Evolutionary conservation across 169 alveolate genomes (phyloP), one percentile per base, ranked within the genome.

Genomic region (Cryptosporidium ryanae): DNA sequence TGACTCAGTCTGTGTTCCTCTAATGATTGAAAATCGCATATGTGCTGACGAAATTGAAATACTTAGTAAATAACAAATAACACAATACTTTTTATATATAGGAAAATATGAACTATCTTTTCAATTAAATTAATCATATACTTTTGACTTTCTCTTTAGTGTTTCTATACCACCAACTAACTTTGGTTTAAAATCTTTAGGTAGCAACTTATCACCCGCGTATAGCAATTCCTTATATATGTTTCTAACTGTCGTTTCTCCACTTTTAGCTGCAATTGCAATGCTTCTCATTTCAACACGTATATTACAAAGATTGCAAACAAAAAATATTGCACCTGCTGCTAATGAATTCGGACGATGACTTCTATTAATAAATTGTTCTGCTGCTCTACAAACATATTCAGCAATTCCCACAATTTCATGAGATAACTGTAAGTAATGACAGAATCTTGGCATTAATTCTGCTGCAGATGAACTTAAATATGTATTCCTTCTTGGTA

Each of bases 331-430:
- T 49, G 93, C 90, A 18, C 94, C 96, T 18, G 94, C 96, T 25
- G 96, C 95, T 31, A 93, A 67, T 32, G 96, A 93, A 57, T 93
- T 93, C 34, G 95, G 91, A 31, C 96, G 90, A 91, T 93, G 95
- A 54, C 96, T 87, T 17, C 91, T 92, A 27, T 91, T 91, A 31
- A 93, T 84, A 52, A 91, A 66, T 23, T 92, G 70, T n/a, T 90
- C 91, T 13, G 96, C 95, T 44, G 83, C 81, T 64, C 92, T 87
- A 12, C 93, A 94, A 1, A 84, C 95, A 64, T 91, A 83, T 44
- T 93, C 96, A 17, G 94, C 91, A 27, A 93, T 70, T 15, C 93
- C 91, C 10, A 91, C 91, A 29, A 93, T 66, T 59, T 91, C 92
- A 57, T 68, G 90, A 23, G 94, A 76, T 21, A 93, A 65, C 38